Percentiles rank a stretch among this genome's conserved stretches.
These are phyloP conservation scores for Heterobasidion parviporum DNA, from an alignment of 1,284 basidiomycete genomes.

Conservation along the genomic window DNA sequence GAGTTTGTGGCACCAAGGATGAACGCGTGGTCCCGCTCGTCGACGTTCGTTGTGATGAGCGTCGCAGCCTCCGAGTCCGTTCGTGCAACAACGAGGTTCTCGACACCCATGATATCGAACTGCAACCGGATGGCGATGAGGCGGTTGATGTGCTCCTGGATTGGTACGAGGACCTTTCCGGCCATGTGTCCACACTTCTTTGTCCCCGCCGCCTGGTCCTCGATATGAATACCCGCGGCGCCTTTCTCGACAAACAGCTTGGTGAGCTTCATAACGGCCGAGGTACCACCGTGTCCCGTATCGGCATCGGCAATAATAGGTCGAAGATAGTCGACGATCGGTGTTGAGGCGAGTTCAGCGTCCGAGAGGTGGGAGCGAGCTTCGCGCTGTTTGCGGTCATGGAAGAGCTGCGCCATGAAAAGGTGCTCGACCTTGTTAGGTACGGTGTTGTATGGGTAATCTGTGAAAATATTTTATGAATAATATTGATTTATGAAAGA, in stretches of 20 bases:
- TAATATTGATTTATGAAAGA: neutral
- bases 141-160: slow-evolving; percentile 75
- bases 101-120: slow-evolving; percentile 76
- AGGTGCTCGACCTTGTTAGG: slow-evolving; percentile 89
- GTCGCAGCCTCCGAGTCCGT: slow-evolving; percentile 90
- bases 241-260: slow-evolving; percentile 78
- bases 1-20: slow-evolving; percentile 90
- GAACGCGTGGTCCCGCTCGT: slow-evolving; percentile 94
- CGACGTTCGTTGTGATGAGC: slow-evolving; percentile 94
- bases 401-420: slow-evolving; percentile 84
- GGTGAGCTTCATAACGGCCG: slow-evolving; percentile 63
- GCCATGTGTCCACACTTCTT: slow-evolving; percentile 74
- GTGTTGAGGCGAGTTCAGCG: slow-evolving; percentile 61
- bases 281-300: slow-evolving; percentile 58
- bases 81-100: slow-evolving; percentile 69
- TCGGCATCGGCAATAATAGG: slow-evolving; percentile 66
- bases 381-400: slow-evolving; percentile 82
- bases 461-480: slow-evolving; percentile 24
- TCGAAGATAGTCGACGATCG: slow-evolving; percentile 54
- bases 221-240: slow-evolving; percentile 68
- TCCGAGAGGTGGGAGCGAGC: slow-evolving; percentile 67
- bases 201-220: slow-evolving; percentile 72
- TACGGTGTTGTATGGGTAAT: slow-evolving; percentile 92
- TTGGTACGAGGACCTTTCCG: slow-evolving; percentile 53
- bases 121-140: slow-evolving; percentile 72